phyloP scores from a whole-genome alignment of 306 rosid species.

The Pyrus bretschneideri region DNA sequence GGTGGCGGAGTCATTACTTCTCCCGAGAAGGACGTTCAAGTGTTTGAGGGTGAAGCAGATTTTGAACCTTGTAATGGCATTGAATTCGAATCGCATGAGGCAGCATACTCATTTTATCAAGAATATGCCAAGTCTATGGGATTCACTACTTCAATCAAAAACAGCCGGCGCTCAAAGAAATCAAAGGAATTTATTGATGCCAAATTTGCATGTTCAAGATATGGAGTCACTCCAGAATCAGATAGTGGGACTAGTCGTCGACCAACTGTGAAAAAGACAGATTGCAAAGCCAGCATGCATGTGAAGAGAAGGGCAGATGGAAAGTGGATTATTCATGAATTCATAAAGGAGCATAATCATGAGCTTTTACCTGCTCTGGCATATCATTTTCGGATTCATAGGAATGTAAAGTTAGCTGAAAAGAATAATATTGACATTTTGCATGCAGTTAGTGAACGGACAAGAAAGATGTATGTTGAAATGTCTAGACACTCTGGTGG shows the following conservation, averaged over 20 bases:
- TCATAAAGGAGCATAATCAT: constrained; percentile 90
- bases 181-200: constrained; percentile 92
- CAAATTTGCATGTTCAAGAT: constrained; percentile 89
- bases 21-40: constrained; percentile 41
- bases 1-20: constrained; percentile 34
- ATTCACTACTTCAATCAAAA: constrained; percentile 85
- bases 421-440: constrained; percentile 87
- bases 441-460: constrained; percentile 91
- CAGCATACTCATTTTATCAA: constrained; percentile 76
- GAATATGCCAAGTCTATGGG: constrained; percentile 98
- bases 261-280: constrained; percentile 88
- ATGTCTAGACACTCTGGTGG: constrained; percentile 80
- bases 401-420: constrained; percentile 88
- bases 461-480: constrained; percentile 88
- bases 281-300: constrained; percentile 97
- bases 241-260: constrained; percentile 80
- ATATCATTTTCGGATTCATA: constrained; percentile 87
- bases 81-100: constrained; percentile 80
- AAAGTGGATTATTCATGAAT: constrained; percentile 87
- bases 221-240: constrained; percentile 85
- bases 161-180: constrained; percentile 95
- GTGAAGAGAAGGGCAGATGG: constrained; percentile 86
- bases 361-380: constrained; percentile 93
- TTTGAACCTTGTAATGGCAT: constrained; percentile 76
- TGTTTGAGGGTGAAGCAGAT: constrained; percentile 65